Base-by-base conservation (phyloP, 2,329 filamentous ascomycete genomes). In the Grosmannia clavigera region DNA sequence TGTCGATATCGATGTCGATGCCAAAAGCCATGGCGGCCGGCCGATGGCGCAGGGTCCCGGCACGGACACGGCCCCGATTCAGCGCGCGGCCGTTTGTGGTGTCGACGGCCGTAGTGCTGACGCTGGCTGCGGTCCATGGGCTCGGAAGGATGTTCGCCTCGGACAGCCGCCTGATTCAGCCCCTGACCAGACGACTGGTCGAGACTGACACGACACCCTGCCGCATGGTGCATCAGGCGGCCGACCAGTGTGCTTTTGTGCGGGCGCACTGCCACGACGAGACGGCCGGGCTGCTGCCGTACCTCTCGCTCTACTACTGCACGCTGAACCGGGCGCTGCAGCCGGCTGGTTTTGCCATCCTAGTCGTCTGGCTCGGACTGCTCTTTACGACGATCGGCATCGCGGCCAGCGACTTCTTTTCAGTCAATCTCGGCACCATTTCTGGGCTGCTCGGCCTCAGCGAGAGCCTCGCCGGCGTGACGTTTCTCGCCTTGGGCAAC, bases 361-460 rank as follows among this genome's bases (percentile, higher is more conserved):
- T 99, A 54, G 81, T 90, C 19, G 67, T 85, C 62, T 99, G 94
- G 94, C 81, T 96, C 7, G 88, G 83, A 46, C 76, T 97, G 59
- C 83, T 99, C 9, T 99, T 99, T 74, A 92, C 88, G 66, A 97
- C 94, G 16, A 96, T 99, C 65, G 94, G 94, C 62, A 96, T 99
- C 64, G 94, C 94, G 16, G 94, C 94, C 27, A 96, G 91, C 73
- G 94, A 99, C 74, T 99, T 99, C 77, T 94, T 99, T 74, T 97
- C 92, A 74, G 84, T 97, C 74, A 96, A 99, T 69, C 80, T 99
- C 40, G 94, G 89, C 72, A 97, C 94, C 14, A 94, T 99, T 67
- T 86, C 94, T 27, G 86, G 81, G 60, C 84, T 96, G 58, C 79
- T 97, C 33, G 92, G 92, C 25, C 86, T 99, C 77, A 96, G 92